Conservation (phyloP, 805 yeast genomes). For the Yamadazyma laniorum region DNA sequence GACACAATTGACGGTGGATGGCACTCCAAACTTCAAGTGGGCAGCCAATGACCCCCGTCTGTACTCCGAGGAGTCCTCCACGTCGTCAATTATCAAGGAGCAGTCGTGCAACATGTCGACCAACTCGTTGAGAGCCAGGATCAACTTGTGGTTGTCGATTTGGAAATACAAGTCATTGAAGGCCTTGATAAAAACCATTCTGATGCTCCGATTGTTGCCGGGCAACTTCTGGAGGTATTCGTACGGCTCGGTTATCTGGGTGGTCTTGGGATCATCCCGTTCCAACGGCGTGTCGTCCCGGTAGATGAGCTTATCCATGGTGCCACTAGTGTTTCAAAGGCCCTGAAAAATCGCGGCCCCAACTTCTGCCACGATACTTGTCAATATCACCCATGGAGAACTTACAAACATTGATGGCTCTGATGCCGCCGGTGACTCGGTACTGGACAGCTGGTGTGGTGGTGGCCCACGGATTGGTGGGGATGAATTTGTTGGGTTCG, state of each 20-base stretch:
- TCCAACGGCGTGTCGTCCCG: conserved; percentile 12
- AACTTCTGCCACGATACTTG: too few species aligned
- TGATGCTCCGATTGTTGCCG: conserved; percentile 30
- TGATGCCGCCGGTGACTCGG: conserved; percentile 22
- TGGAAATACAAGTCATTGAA: conserved; percentile 34
- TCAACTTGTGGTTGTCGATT: conserved; percentile 21
- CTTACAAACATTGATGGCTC: conserved; percentile 9
- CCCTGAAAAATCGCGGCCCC: too few species aligned
- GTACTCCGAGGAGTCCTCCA: conserved; percentile 71
- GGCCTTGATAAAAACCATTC: conserved; percentile 29
- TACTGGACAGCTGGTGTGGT: conserved; percentile 28
- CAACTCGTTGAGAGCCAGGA: conserved; percentile 26
- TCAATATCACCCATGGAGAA: conserved; percentile 11
- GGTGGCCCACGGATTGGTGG: conserved; percentile 16
- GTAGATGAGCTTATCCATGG: conserved; percentile 6
- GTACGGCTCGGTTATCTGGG: conserved; percentile 25
- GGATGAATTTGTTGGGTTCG: conserved; percentile 19
- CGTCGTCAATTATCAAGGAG: conserved; percentile 66
- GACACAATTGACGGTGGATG: conserved; percentile 79
- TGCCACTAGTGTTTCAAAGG: too few species aligned
- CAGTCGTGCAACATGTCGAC: conserved; percentile 36
- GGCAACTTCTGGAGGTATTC: conserved; percentile 32
- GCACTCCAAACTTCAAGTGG: conserved; percentile 72
- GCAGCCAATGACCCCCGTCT: conserved; percentile 81
- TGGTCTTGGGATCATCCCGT: conserved; percentile 10